Percentiles rank a stretch among this genome's conserved stretches.
phyloP scores from a whole-genome alignment of 1,284 basidiomycete species.

The Moesziomyces parantarcticus region DNA sequence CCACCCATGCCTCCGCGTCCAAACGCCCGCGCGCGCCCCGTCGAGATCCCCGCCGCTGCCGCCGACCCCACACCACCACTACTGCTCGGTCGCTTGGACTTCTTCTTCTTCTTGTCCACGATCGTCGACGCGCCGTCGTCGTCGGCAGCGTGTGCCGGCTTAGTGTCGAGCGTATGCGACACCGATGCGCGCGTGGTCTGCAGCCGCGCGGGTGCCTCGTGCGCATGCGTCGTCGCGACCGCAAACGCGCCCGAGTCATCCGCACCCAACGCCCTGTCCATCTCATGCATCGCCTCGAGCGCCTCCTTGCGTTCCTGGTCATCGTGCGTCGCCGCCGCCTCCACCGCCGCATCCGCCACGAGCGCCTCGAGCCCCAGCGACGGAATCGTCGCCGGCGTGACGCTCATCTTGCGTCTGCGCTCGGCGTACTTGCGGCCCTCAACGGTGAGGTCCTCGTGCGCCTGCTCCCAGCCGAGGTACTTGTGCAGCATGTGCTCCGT shows the following conservation, averaged over 20 bases:
- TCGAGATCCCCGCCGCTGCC: background rate
- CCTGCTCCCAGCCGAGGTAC: conserved; percentile 48
- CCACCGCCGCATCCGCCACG: background rate
- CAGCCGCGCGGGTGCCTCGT: conserved; percentile 42
- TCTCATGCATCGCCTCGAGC: background rate
- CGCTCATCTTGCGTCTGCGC: conserved; percentile 43
- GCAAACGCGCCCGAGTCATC: conserved; percentile 8
- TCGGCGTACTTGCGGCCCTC: conserved; percentile 51
- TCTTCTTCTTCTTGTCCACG: conserved; percentile 20
- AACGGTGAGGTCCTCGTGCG: conserved; percentile 47
- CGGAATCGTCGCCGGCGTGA: conserved; percentile 11
- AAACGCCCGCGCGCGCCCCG: conserved; percentile 8
- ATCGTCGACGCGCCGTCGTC: conserved; percentile 3
- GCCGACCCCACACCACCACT: conserved; percentile 20
- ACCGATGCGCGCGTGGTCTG: conserved; percentile 34
- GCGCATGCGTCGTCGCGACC: conserved; percentile 17
- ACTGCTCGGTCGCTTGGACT: conserved; percentile 26
- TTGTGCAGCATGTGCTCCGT: conserved; percentile 33
- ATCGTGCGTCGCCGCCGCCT: background rate
- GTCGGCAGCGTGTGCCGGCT: too few species aligned
- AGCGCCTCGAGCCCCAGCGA: conserved; percentile 16
- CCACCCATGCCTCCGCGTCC: conserved; percentile 15
- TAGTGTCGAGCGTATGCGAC: too few species aligned
- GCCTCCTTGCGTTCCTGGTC: background rate
- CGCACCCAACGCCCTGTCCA: background rate